A percentile compares a stretch with the other conserved stretches of the same genome.
Evolutionary conservation across 768 basidiomycete genomes (phyloP).

Genomic region (Russula sp.): DNA sequence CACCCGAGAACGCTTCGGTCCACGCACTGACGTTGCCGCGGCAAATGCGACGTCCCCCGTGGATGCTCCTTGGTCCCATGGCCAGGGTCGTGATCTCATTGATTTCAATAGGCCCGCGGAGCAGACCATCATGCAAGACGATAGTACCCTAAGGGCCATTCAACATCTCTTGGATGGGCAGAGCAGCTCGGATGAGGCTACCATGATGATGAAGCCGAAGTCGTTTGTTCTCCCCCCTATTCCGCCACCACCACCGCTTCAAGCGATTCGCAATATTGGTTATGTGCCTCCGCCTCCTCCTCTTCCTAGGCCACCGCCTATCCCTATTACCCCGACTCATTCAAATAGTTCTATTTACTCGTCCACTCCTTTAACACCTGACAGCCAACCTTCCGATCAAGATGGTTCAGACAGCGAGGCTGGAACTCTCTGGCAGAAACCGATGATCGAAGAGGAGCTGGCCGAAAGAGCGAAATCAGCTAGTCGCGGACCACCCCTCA

Average conservation of each 20-base stretch:
- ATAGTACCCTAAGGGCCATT: slow-evolving; percentile 22
- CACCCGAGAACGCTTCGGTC: slow-evolving; percentile 37
- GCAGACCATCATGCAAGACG: slow-evolving; percentile 27
- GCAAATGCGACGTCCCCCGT: slow-evolving; percentile 2
- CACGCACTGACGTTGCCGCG: slow-evolving; percentile 23
- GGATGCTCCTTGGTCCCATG: slow-evolving; percentile 17
- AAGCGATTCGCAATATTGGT: slow-evolving; percentile 18
- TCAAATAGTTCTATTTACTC: slow-evolving; percentile 11
- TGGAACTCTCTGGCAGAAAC: slow-evolving; percentile 49
- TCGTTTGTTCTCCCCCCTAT: slow-evolving; percentile 26
- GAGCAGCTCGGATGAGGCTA: slow-evolving; percentile 26
- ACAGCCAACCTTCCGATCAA: slow-evolving; percentile 32
- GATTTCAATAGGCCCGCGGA: slow-evolving; percentile 28
- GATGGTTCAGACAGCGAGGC: slow-evolving; percentile 52
- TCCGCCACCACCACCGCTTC: slow-evolving; percentile 27
- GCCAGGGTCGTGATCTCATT: slow-evolving; percentile 24
- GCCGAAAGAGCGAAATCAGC: slow-evolving; percentile 15
- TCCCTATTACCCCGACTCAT: slow-evolving; percentile 15
- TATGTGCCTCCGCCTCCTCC: slow-evolving; percentile 30
- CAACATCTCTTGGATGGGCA: slow-evolving; percentile 26
- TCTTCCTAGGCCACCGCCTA: slow-evolving; percentile 22
- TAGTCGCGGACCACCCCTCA: slow-evolving; percentile 30
- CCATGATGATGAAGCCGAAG: slow-evolving; percentile 22
- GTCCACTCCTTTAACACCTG: slow-evolving; percentile 25
- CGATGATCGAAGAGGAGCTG: slow-evolving; percentile 35